Evolutionary conservation across 345 rosid species (phyloP).

Genomic region (Fremontodendron californicum): DNA sequence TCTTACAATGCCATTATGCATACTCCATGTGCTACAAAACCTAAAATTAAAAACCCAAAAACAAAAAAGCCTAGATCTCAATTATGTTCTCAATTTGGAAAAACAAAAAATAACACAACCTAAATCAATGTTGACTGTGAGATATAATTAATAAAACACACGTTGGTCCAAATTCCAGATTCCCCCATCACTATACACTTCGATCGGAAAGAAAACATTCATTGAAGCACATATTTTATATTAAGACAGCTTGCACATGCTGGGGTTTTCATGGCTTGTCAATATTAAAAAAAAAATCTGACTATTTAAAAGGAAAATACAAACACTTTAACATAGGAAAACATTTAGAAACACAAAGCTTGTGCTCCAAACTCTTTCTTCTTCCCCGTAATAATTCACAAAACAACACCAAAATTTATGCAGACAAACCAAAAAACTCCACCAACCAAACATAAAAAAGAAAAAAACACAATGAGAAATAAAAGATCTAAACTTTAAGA

Average conservation of each 20-base stretch:
- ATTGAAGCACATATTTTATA: conserved; percentile 6
- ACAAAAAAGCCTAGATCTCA: neutral
- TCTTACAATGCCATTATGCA: neutral
- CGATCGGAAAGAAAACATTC: conserved; percentile 9
- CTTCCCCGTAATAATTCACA: neutral
- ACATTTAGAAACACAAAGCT: neutral
- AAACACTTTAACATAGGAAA: neutral
- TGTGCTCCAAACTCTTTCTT: neutral
- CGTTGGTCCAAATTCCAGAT: neutral
- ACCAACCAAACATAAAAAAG: neutral
- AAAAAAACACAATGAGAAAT: neutral
- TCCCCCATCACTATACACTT: neutral
- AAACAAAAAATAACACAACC: neutral
- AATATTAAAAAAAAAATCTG: neutral
- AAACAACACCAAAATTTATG: neutral
- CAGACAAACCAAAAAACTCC: neutral
- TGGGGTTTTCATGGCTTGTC: neutral
- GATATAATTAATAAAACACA: neutral
- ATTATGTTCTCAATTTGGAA: neutral
- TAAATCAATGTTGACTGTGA: neutral
- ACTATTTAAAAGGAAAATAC: neutral
- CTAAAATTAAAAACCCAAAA: neutral
- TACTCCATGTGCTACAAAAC: neutral
- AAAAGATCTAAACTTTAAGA: conserved; percentile 11
- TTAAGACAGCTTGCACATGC: neutral